Percentiles rank a stretch among this genome's conserved stretches.
phyloP scores from a whole-genome alignment of 352 stramenopile genomes.

The Nothophytophthora sp. region DNA sequence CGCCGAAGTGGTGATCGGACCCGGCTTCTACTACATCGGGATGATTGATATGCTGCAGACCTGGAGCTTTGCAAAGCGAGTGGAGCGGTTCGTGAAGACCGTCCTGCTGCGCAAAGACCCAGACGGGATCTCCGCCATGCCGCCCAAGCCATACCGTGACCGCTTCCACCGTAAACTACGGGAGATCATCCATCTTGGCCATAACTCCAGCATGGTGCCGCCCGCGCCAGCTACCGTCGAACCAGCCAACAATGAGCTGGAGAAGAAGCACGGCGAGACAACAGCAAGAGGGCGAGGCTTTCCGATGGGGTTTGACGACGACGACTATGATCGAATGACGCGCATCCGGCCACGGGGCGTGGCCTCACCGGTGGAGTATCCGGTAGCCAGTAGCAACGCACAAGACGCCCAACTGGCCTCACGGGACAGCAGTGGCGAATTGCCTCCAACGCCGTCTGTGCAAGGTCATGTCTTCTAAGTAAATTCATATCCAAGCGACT shows the following conservation, averaged over 20 bases:
- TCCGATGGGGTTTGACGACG: slow-evolving; percentile 11
- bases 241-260: not conserved
- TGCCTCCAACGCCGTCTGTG: too few species aligned
- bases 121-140: slow-evolving; percentile 78
- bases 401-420: too few species aligned
- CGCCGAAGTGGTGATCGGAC: slow-evolving; percentile 77
- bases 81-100: slow-evolving; percentile 80
- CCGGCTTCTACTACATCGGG: slow-evolving; percentile 87
- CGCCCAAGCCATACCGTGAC: slow-evolving; percentile 60
- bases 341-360: slow-evolving; percentile 23
- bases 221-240: slow-evolving; percentile 8
- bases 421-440: too few species aligned
- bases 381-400: too few species aligned
- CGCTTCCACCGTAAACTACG: slow-evolving; percentile 75
- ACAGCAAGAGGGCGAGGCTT: slow-evolving; percentile 2
- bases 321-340: slow-evolving; percentile 26
- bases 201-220: slow-evolving; percentile 40
- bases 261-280: not conserved
- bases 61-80: slow-evolving; percentile 68
- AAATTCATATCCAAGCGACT: too few species aligned
- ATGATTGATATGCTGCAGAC: slow-evolving; percentile 89
- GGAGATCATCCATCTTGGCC: slow-evolving; percentile 71
- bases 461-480: too few species aligned
- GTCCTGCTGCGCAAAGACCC: slow-evolving; percentile 64
- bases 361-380: too few species aligned